These are phyloP conservation scores for Polysphondylium violaceum DNA, from an alignment of 78 protist genomes.

Conservation along the genomic window DNA sequence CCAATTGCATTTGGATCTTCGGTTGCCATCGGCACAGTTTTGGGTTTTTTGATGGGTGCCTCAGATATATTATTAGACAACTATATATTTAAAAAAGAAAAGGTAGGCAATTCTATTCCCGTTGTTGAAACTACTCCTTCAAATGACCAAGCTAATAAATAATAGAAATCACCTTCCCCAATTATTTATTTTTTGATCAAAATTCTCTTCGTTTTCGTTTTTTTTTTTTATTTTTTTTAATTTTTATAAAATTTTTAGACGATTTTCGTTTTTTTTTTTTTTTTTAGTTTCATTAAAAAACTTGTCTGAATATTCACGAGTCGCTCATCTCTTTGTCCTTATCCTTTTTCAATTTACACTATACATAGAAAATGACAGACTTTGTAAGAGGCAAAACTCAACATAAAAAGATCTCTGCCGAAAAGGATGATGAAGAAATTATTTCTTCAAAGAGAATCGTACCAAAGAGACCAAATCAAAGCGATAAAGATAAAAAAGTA, in stretches of 20 bases:
- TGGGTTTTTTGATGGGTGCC: constrained; percentile 10
- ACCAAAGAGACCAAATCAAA: background rate
- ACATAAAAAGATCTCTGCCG: constrained; percentile 3
- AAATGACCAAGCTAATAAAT: no score
- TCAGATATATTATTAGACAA: background rate
- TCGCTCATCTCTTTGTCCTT: background rate
- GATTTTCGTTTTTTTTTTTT: constrained; percentile 5
- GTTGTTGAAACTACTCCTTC: no score
- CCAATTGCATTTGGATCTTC: background rate
- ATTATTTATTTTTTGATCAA: no score
- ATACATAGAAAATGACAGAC: constrained; percentile 25
- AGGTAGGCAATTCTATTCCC: no score
- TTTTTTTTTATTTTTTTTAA: constrained; percentile 9
- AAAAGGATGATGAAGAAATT: constrained; percentile 17
- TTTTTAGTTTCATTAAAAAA: background rate
- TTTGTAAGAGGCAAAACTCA: constrained; percentile 53
- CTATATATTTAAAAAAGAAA: background rate
- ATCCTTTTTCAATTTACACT: background rate
- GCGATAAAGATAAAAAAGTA: background rate
- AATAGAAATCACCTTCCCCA: no score
- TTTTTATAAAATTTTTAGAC: background rate
- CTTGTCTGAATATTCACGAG: background rate
- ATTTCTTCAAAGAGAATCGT: background rate
- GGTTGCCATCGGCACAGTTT: constrained; percentile 6
- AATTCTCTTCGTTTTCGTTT: constrained; percentile 1